Evolutionary conservation across 257 asterid species (phyloP).

Genomic region (Forsythia viridissima): DNA sequence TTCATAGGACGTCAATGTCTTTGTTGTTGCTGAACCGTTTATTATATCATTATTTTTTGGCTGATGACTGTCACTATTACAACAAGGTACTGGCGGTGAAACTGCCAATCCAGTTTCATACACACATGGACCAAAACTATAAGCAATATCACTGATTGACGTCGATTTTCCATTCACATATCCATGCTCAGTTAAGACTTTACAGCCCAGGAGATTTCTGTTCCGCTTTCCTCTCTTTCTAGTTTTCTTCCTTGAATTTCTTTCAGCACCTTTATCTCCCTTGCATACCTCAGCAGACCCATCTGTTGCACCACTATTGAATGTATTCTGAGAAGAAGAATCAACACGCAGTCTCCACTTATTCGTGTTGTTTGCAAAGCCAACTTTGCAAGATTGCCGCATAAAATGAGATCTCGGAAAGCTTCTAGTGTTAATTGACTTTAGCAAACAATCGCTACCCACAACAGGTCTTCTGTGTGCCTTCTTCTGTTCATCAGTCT

Average conservation of each 20-base stretch:
- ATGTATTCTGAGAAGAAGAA: constrained; percentile 18
- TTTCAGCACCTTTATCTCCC: constrained; percentile 14
- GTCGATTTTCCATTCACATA: constrained; percentile 8
- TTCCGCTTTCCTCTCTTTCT: constrained; percentile 24
- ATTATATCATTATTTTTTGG: background rate
- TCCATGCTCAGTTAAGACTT: constrained; percentile 18
- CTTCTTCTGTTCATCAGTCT: constrained; percentile 12
- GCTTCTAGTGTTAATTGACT: constrained; percentile 13
- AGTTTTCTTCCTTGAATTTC: constrained; percentile 22
- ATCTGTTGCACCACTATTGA: background rate
- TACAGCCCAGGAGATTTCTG: constrained; percentile 14
- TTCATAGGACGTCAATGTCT: background rate
- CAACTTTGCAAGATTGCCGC: background rate
- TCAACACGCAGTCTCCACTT: constrained; percentile 15
- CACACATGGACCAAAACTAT: background rate
- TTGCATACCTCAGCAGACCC: constrained; percentile 2
- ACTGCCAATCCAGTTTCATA: background rate
- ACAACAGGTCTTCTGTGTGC: constrained; percentile 8
- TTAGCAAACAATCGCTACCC: constrained; percentile 6
- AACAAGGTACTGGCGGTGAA: background rate
- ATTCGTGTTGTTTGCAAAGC: constrained; percentile 12
- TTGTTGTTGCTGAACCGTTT: background rate
- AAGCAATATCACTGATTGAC: background rate
- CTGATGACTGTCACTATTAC: background rate
- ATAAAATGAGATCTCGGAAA: background rate